phyloP scores from a whole-genome alignment of 495 filamentous ascomycete species.

The Annulohypoxylon nitens region DNA sequence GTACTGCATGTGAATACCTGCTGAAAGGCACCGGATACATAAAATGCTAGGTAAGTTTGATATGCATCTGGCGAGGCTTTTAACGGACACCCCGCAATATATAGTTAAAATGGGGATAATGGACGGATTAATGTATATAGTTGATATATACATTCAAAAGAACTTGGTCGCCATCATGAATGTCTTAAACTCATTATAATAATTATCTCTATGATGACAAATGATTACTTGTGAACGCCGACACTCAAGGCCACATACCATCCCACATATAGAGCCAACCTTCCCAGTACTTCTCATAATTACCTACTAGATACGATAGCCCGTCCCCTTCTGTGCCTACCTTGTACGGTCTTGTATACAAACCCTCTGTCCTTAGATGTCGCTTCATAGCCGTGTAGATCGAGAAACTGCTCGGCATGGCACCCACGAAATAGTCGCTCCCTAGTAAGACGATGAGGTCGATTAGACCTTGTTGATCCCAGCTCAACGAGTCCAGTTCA shows the following conservation, averaged over 20 bases:
- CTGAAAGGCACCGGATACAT: no score
- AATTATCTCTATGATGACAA: not conserved
- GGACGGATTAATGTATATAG: no score
- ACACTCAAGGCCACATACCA: slow-evolving; percentile 58
- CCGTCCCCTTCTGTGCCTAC: slow-evolving; percentile 59
- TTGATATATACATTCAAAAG: no score
- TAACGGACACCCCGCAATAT: no score
- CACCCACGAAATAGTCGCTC: slow-evolving; percentile 58
- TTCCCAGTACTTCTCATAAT: slow-evolving; percentile 59
- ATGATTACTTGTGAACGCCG: not conserved
- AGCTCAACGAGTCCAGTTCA: slow-evolving; percentile 55
- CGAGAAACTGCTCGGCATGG: slow-evolving; percentile 63
- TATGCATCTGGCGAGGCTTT: no score
- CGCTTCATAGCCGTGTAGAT: slow-evolving; percentile 61
- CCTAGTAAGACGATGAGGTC: slow-evolving; percentile 59
- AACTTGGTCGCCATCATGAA: not conserved
- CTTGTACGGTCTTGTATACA: slow-evolving; percentile 60
- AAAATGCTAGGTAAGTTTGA: no score
- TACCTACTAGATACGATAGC: slow-evolving; percentile 58
- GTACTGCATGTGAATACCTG: no score
- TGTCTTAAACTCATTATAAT: slow-evolving; percentile 1
- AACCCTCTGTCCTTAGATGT: slow-evolving; percentile 54
- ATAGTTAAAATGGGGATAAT: no score
- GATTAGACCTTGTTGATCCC: slow-evolving; percentile 61
- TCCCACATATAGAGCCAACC: slow-evolving; percentile 64